These are phyloP conservation scores for Chlorella sp. DNA, from an alignment of 139 green algal genomes.

Conservation along the genomic window DNA sequence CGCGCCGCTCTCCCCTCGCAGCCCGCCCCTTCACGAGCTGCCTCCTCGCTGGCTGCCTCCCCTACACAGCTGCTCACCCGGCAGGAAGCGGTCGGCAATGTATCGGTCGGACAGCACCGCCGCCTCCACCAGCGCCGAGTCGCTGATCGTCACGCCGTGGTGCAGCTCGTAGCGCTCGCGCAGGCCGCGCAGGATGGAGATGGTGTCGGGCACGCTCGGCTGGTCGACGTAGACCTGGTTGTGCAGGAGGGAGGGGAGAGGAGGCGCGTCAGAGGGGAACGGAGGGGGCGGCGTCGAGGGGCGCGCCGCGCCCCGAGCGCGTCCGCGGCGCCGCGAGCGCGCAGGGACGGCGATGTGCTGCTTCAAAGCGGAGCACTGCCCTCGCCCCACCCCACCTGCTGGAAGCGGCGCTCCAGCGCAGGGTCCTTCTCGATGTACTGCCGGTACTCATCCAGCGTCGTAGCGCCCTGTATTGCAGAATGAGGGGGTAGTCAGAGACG, in stretches of 20 bases:
- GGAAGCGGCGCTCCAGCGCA: slow-evolving; percentile 92
- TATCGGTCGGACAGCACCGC: slow-evolving; percentile 93
- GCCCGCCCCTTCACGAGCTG: background rate
- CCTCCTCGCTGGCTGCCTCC: background rate
- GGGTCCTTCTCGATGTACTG: slow-evolving; percentile 99
- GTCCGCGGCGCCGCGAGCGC: too few species aligned
- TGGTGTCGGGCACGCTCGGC: slow-evolving; percentile 91
- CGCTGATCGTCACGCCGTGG: slow-evolving; percentile 95
- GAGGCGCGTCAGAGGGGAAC: too few species aligned
- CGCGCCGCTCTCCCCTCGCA: background rate
- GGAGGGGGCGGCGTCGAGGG: too few species aligned
- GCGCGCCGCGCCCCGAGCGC: too few species aligned
- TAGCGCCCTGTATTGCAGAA: too few species aligned
- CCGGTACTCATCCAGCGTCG: slow-evolving; percentile 97
- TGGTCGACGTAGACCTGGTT: slow-evolving; percentile 92
- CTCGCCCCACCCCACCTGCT: too few species aligned
- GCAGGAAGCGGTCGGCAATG: slow-evolving; percentile 91
- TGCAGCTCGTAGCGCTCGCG: slow-evolving; percentile 97
- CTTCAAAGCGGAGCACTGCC: too few species aligned
- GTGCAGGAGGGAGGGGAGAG: too few species aligned
- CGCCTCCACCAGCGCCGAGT: slow-evolving; percentile 95
- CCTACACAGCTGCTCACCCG: slow-evolving; percentile 40
- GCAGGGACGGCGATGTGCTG: too few species aligned
- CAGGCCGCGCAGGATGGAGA: slow-evolving; percentile 96
- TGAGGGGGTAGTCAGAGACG: too few species aligned